Conservation (phyloP, 192 early-diverging fungal genomes). For the Nowakowskiella sp. region DNA sequence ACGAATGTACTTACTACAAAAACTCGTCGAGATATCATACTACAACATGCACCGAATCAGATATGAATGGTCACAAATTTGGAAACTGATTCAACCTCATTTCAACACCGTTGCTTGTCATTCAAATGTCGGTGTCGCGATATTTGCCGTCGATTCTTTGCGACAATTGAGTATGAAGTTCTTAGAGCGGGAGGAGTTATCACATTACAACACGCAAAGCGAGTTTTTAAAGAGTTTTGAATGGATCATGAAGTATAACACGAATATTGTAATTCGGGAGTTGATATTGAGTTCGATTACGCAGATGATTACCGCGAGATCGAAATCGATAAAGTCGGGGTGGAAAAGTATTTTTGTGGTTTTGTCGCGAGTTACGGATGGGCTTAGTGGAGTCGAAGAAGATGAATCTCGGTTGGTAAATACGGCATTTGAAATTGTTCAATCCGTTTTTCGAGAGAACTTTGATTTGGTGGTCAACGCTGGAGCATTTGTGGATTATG, state of each 20-base stretch:
- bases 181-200: conserved; percentile 87
- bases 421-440: conserved; percentile 66
- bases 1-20: conserved; percentile 85
- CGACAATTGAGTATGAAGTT: conserved; percentile 91
- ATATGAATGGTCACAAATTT: conserved; percentile 90
- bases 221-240: conserved; percentile 90
- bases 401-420: conserved; percentile 61
- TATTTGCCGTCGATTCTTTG: conserved; percentile 86
- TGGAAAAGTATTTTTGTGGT: conserved; percentile 49
- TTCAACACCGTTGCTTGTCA: conserved; percentile 83
- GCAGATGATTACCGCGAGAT: conserved; percentile 65
- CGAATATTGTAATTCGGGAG: conserved; percentile 67
- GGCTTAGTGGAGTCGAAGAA: conserved; percentile 8
- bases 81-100: conserved; percentile 57
- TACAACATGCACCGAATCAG: conserved; percentile 96
- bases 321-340: conserved; percentile 72
- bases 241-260: conserved; percentile 67
- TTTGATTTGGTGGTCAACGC: conserved; percentile 61
- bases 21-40: conserved; percentile 91
- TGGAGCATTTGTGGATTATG: conserved; percentile 39
- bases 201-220: conserved; percentile 88
- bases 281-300: conserved; percentile 34
- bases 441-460: conserved; percentile 48
- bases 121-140: conserved; percentile 64
- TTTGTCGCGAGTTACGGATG: conserved; percentile 60